Evolutionary conservation across 768 basidiomycete genomes (phyloP), one percentile per base, ranked within the genome.

Genomic region (Serendipita sp.): DNA sequence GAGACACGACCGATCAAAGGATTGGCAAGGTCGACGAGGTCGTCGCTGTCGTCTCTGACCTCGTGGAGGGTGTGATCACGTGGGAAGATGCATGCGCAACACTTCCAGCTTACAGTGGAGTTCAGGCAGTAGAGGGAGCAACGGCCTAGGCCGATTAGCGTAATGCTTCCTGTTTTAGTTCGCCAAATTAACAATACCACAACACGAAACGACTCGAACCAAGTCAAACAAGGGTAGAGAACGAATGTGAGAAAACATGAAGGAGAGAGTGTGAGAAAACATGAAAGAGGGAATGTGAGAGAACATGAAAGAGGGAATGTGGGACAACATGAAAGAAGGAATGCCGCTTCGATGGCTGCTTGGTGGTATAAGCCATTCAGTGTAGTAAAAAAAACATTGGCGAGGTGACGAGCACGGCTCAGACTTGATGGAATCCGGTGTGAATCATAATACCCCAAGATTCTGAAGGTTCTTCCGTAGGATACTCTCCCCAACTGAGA

Each of bases 1-100:
- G 94, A 51, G 95, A 98, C 74, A 92, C 93, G 56, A 98, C 88
- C 54, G 82, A 86, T 65, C 96, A 98, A 74, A 78, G 89, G 65
- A 97, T 98, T 72, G 95, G 93, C 15, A 71, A 80, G 56, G 85
- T 95, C 68, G 93, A 98, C 76, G 85, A 90, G 53, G 94, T 98
- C 66, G 85, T 95, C 69, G 77, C 77, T 65, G 83, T 88, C 63
- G 85, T 97, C 66, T 82, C 80, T 60, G 86, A 87, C 48, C 82
- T 98, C 54, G 86, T 89, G 30, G 75, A 84, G 67, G 92, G 89
- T 18, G 79, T 72, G 8, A 78, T 90, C 64, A 80, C 83, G 65
- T 98, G 94, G 96, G 72, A 77, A 16, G 83, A 81, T 67, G 93
- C 92, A 3, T 85, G 84, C 71, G 71, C 75, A 68, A 78, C 81